phyloP scores from a whole-genome alignment of 768 basidiomycete genomes.

The Infundibulicybe gibba region DNA sequence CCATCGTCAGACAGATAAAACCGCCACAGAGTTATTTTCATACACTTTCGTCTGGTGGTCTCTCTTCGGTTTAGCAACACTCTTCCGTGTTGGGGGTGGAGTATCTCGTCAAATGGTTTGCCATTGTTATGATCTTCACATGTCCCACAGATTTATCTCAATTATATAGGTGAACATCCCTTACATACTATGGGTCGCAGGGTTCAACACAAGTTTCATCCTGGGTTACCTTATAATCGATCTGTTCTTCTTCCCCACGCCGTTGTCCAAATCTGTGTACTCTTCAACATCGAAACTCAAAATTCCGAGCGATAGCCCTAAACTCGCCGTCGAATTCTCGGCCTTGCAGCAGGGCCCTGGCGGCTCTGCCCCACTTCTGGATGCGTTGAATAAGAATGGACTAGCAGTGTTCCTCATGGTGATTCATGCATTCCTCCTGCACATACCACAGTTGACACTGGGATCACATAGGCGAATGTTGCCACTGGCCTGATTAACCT shows the following conservation, averaged over 20 bases:
- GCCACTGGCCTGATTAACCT: conserved; percentile 84
- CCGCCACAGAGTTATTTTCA: conserved; percentile 70
- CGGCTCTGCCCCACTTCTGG: conserved; percentile 46
- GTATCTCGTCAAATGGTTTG: conserved; percentile 46
- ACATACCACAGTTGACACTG: not conserved
- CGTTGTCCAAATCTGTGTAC: conserved; percentile 16
- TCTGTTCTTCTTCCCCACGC: conserved; percentile 57
- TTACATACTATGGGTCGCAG: conserved; percentile 87
- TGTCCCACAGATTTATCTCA: not conserved
- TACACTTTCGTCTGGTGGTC: conserved; percentile 82
- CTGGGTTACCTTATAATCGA: conserved; percentile 80
- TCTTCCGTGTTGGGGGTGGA: conserved; percentile 38
- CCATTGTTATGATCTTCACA: conserved; percentile 1
- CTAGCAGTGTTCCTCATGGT: conserved; percentile 80
- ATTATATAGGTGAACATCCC: conserved; percentile 74
- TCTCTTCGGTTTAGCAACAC: conserved; percentile 36
- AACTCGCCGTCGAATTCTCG: conserved; percentile 1
- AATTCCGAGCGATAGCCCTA: conserved; percentile 4
- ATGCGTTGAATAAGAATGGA: conserved; percentile 81
- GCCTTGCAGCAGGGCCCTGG: conserved; percentile 3
- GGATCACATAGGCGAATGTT: conserved; percentile 68
- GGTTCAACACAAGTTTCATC: conserved; percentile 85
- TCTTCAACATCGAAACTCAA: conserved; percentile 28
- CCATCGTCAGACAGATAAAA: conserved; percentile 66
- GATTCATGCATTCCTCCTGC: conserved; percentile 22